A percentile compares a stretch with the other conserved stretches of the same genome.
Evolutionary conservation across 2,329 filamentous ascomycete species (phyloP).

Genomic region (Neopestalotiopsis rosae): DNA sequence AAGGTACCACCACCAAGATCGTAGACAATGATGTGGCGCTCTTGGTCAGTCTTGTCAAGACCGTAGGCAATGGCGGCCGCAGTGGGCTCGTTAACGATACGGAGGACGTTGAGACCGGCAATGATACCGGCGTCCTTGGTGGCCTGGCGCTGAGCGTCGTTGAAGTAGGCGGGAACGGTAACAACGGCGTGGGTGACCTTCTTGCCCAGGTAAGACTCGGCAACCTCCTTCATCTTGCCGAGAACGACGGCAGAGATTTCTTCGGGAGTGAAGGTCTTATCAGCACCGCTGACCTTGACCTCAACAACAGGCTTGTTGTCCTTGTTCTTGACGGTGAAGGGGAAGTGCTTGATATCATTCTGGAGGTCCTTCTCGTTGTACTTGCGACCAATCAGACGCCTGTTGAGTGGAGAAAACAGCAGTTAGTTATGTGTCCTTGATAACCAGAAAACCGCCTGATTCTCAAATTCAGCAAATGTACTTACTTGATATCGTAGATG

Average conservation of each 20-base stretch:
- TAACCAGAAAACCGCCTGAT: no score
- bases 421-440: conserved; percentile 35
- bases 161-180: conserved; percentile 97
- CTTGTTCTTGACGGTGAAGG: conserved; percentile 91
- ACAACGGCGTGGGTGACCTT: conserved; percentile 88
- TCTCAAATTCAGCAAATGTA: conserved; percentile 24
- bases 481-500: conserved; percentile 84
- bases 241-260: conserved; percentile 83
- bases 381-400: conserved; percentile 86
- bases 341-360: conserved; percentile 96
- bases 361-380: conserved; percentile 86
- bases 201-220: conserved; percentile 80
- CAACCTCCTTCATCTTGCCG: conserved; percentile 84
- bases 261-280: conserved; percentile 80
- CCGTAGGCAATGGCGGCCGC: conserved; percentile 95
- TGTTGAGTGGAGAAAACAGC: conserved; percentile 37
- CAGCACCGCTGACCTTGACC: conserved; percentile 68
- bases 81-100: conserved; percentile 96
- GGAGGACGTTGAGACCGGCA: conserved; percentile 91
- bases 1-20: conserved; percentile 95
- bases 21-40: conserved; percentile 91
- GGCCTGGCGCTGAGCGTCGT: conserved; percentile 95
- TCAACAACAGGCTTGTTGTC: conserved; percentile 87
- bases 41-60: conserved; percentile 82
- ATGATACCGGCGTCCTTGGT: conserved; percentile 95